A percentile compares a stretch with the other conserved stretches of the same genome.
phyloP scores from a whole-genome alignment of 345 rosid genomes.

The Eucalyptus albens region DNA sequence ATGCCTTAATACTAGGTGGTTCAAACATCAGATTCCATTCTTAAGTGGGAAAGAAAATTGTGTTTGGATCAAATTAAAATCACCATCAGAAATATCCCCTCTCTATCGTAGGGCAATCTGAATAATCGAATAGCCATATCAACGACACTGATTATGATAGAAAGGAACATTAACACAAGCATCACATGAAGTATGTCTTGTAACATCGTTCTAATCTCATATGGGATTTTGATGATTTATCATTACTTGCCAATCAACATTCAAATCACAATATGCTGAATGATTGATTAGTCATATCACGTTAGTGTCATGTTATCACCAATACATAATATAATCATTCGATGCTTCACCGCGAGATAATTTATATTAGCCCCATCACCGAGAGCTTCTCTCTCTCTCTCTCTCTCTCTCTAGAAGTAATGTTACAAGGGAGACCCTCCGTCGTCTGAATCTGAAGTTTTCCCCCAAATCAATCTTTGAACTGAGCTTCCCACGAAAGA shows the following conservation, averaged over 20 bases:
- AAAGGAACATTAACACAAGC: neutral
- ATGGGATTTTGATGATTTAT: neutral
- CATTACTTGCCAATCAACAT: neutral
- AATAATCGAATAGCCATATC: too few species aligned
- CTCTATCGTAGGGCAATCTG: neutral
- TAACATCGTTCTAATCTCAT: neutral
- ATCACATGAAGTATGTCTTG: neutral
- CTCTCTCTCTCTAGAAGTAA: neutral
- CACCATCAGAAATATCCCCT: neutral
- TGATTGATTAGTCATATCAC: neutral
- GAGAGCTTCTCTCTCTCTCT: neutral
- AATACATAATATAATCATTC: neutral
- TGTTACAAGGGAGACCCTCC: neutral
- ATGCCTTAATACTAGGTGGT: neutral
- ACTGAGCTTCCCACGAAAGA: neutral
- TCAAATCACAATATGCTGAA: neutral
- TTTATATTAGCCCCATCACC: neutral
- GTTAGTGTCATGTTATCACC: neutral
- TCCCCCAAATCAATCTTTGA: neutral
- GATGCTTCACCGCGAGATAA: neutral
- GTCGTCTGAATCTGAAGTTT: neutral
- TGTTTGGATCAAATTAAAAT: neutral
- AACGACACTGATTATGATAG: neutral
- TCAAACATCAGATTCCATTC: neutral
- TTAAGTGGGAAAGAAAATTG: neutral